Conservation (phyloP, 2,329 filamentous ascomycete genomes). For the Colletotrichum nymphaeae region DNA sequence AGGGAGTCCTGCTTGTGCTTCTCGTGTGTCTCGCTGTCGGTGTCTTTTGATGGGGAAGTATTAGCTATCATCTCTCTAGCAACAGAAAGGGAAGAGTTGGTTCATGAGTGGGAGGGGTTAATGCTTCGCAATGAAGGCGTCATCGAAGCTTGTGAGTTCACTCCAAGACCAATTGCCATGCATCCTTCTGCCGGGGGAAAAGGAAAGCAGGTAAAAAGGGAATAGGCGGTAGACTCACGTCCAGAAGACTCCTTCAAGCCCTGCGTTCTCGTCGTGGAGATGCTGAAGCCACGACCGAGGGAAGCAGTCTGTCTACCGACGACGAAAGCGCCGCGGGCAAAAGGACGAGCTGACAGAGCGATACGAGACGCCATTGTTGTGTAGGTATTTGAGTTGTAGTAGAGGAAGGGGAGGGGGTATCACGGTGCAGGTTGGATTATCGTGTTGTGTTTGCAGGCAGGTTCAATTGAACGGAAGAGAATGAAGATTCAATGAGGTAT, state of each 20-base stretch:
- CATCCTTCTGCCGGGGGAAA: neutral
- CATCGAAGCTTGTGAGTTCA: neutral
- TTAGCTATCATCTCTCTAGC: slow-evolving; percentile 40
- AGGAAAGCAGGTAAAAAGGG: neutral
- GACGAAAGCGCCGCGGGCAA: slow-evolving; percentile 40
- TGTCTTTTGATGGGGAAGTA: slow-evolving; percentile 37
- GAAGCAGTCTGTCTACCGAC: slow-evolving; percentile 39
- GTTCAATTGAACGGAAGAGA: too few species aligned
- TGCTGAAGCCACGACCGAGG: slow-evolving; percentile 39
- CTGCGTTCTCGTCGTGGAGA: slow-evolving; percentile 43
- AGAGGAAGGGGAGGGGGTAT: neutral
- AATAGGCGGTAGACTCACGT: slow-evolving; percentile 42
- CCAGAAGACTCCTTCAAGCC: slow-evolving; percentile 52
- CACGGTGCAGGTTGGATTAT: neutral
- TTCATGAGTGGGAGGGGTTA: neutral
- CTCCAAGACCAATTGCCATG: neutral
- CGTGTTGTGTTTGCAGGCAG: neutral
- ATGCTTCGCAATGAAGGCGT: neutral
- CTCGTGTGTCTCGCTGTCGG: slow-evolving; percentile 63
- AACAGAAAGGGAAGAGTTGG: neutral
- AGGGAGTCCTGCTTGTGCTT: slow-evolving; percentile 71
- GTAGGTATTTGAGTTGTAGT: neutral
- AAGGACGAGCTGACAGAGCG: slow-evolving; percentile 39
- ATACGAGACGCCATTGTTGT: slow-evolving; percentile 47
- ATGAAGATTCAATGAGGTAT: too few species aligned